phyloP scores from a whole-genome alignment of 257 asterid species.

The Jaltomata sinuosa region DNA sequence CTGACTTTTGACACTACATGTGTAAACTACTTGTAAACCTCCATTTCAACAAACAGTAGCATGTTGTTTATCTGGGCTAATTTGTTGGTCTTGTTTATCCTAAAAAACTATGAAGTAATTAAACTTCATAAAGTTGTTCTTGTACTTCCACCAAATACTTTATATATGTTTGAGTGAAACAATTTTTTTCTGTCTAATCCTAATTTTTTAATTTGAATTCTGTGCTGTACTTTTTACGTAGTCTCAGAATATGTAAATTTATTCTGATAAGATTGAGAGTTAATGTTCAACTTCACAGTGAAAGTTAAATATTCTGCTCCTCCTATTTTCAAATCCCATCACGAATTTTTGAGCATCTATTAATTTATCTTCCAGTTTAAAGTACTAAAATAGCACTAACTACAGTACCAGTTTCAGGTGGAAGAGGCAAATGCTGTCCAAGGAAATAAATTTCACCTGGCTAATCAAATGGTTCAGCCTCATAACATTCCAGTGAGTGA shows the following conservation, averaged over 20 bases:
- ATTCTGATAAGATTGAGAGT: neutral
- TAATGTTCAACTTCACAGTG: neutral
- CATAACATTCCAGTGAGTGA: slow-evolving; percentile 11
- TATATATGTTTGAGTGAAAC: neutral
- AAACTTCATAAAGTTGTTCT: neutral
- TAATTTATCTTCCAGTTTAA: neutral
- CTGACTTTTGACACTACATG: neutral
- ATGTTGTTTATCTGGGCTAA: neutral
- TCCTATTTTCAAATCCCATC: neutral
- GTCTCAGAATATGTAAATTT: neutral
- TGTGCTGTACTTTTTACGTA: neutral
- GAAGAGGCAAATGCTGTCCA: neutral
- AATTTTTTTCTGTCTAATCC: neutral
- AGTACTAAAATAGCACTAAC: neutral
- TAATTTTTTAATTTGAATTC: neutral
- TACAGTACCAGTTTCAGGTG: neutral
- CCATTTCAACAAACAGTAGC: neutral
- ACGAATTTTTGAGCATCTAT: neutral
- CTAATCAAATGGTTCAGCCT: slow-evolving; percentile 4
- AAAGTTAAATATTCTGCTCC: neutral
- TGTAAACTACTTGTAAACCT: neutral
- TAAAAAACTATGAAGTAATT: neutral
- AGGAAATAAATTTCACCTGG: neutral
- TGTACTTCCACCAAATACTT: neutral
- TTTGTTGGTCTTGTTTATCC: neutral